Conservation (phyloP, 805 yeast species). For the Ascoidea asiatica region DNA sequence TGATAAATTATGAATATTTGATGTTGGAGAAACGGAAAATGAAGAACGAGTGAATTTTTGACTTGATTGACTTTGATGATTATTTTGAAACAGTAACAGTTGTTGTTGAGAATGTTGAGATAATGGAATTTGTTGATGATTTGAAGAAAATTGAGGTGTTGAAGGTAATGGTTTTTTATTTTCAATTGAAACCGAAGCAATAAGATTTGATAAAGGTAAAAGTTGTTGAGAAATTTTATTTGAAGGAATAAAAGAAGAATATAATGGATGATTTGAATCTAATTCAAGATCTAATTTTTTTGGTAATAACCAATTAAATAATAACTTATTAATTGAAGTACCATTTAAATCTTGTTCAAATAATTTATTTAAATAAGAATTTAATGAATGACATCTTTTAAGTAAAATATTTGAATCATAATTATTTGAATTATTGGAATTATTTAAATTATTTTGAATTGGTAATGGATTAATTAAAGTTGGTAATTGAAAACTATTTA, state of each 20-base stretch:
- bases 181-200: neutral
- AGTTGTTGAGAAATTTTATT: no score
- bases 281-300: neutral
- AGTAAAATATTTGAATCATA: slow-evolving; percentile 16
- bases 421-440: slow-evolving; percentile 23
- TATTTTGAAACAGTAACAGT: neutral
- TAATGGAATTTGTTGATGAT: neutral
- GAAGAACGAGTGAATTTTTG: neutral
- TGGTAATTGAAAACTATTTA: slow-evolving; percentile 5
- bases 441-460: slow-evolving; percentile 34
- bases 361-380: slow-evolving; percentile 24
- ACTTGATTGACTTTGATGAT: neutral
- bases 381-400: slow-evolving; percentile 26
- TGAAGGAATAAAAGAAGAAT: neutral
- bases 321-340: neutral
- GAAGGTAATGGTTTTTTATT: neutral
- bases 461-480: slow-evolving; percentile 5
- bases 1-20: neutral
- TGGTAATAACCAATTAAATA: neutral
- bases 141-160: neutral
- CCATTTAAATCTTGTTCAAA: slow-evolving; percentile 6
- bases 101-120: neutral
- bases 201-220: neutral
- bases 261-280: neutral
- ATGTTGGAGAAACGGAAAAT: neutral